These are phyloP conservation scores for Quercus gilva DNA, from an alignment of 306 rosid species.

Conservation along the genomic window DNA sequence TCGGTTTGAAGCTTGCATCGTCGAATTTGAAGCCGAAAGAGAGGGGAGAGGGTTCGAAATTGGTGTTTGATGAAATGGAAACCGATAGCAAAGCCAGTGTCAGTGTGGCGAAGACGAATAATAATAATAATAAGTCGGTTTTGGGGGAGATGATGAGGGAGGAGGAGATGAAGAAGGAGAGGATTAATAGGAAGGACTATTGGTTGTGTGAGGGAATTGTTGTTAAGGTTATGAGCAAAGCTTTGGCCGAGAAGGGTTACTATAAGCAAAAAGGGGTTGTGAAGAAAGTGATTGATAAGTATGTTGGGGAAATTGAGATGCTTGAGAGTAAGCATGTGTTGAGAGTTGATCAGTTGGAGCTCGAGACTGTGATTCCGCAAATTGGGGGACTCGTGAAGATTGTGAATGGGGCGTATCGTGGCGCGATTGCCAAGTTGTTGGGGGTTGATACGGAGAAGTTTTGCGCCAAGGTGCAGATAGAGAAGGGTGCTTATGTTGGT, in stretches of 20 bases:
- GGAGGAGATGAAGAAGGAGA: slow-evolving; percentile 87
- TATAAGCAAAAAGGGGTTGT: slow-evolving; percentile 88
- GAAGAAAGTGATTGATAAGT: slow-evolving; percentile 71
- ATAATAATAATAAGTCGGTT: slow-evolving; percentile 42
- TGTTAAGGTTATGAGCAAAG: slow-evolving; percentile 92
- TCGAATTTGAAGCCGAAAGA: slow-evolving; percentile 46
- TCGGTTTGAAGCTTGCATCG: slow-evolving; percentile 68
- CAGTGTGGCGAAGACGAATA: slow-evolving; percentile 30
- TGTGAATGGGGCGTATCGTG: slow-evolving; percentile 87
- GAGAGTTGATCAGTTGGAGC: slow-evolving; percentile 84
- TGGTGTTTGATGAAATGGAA: slow-evolving; percentile 65
- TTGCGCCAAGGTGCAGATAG: slow-evolving; percentile 85
- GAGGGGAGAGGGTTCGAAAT: slow-evolving; percentile 38
- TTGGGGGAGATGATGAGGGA: slow-evolving; percentile 81
- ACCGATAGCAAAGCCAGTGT: slow-evolving; percentile 21
- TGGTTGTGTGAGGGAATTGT: slow-evolving; percentile 74
- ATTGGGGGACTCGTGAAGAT: slow-evolving; percentile 84
- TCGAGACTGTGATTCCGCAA: slow-evolving; percentile 88
- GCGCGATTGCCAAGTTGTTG: slow-evolving; percentile 64
- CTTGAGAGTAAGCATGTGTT: slow-evolving; percentile 79
- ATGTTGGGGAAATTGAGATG: slow-evolving; percentile 89
- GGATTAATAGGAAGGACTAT: slow-evolving; percentile 77
- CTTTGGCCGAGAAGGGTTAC: slow-evolving; percentile 77
- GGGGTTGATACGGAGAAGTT: slow-evolving; percentile 63
- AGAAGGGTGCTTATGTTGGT: slow-evolving; percentile 88